These are phyloP conservation scores for Colletotrichum trifolii DNA, from an alignment of 2,329 filamentous ascomycete genomes.

Conservation along the genomic window DNA sequence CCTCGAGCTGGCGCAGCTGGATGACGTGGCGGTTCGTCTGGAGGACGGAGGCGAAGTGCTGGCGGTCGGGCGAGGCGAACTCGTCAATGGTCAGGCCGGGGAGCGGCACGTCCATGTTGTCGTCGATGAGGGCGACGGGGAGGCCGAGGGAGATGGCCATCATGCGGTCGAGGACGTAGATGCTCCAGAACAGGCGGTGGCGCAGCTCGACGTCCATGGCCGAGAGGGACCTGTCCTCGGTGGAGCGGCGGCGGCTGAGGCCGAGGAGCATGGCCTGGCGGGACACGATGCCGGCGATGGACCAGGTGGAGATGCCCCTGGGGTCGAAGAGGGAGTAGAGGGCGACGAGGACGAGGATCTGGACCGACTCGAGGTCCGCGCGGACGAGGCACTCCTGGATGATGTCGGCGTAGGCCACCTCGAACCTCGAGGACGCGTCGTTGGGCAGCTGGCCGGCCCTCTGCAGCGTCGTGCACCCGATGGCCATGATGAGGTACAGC, in stretches of 20 bases:
- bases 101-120: slow-evolving; percentile 53
- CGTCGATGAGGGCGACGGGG: slow-evolving; percentile 52
- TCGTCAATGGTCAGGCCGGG: slow-evolving; percentile 58
- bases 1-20: slow-evolving; percentile 55
- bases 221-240: slow-evolving; percentile 42
- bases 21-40: slow-evolving; percentile 59
- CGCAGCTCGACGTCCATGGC: slow-evolving; percentile 46
- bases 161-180: slow-evolving; percentile 58
- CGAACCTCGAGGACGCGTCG: slow-evolving; percentile 46
- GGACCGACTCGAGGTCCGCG: slow-evolving; percentile 51
- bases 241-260: slow-evolving; percentile 46
- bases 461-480: slow-evolving; percentile 56
- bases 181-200: slow-evolving; percentile 57
- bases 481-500: slow-evolving; percentile 57
- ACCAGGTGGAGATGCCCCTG: slow-evolving; percentile 50
- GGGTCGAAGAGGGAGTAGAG: slow-evolving; percentile 58
- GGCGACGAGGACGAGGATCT: slow-evolving; percentile 54
- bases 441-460: slow-evolving; percentile 53
- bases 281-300: slow-evolving; percentile 53
- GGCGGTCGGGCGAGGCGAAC: slow-evolving; percentile 52
- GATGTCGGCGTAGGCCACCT: slow-evolving; percentile 52
- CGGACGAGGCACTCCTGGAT: slow-evolving; percentile 52
- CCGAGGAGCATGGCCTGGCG: slow-evolving; percentile 53
- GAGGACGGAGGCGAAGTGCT: slow-evolving; percentile 52
- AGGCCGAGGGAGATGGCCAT: slow-evolving; percentile 54